Evolutionary conservation across 179 eudicot species (phyloP), one percentile per base, ranked within the genome.

Genomic region (Beta corolliflora): DNA sequence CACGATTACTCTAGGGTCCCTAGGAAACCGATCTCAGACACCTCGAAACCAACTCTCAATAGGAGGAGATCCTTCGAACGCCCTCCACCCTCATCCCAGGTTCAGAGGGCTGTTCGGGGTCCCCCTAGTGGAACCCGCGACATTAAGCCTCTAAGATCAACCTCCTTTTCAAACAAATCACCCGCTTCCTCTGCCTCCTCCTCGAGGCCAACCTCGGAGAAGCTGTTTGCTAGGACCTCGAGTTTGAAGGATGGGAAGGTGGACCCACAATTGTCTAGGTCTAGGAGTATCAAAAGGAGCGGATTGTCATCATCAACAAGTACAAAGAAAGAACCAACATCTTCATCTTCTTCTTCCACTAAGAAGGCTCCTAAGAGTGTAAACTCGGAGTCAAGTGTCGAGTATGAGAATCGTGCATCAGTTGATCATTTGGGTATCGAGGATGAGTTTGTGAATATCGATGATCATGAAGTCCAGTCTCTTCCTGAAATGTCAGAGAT

Each of bases 51-150:
- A 0, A 52, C 36, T 53, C 69, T 78, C 14, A 53, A 59, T 44
- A 80, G 90, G 21, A 89, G 91, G 75, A 77, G 79, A 75, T 89
- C 93, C 14, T 85, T 85, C 46, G 91, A 89, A 25, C 76, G 83
- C 54, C 89, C 89, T 19, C 91, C 90, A 29, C 54, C 91, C 0
- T 58, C 79, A 5, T 78, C 91, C 21, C 86, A 81, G 19, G 63
- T 81, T 45, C 85, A 66, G 41, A 85, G 71, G 71, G 81, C 85
- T 23, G 7, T 77, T 69, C 65, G 77, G 1, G 55, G 54, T 76
- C 31, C 45, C 16, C 29, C 89, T 7, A 76, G 66, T 36, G 77
- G 54, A 2, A 7, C 78, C 9, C 53, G 71, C 4, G 77, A 85
- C 61, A 15, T 68, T 31, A 80, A 82, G 63, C 56, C 79, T 61